Evolutionary conservation across 2,329 filamentous ascomycete genomes (phyloP).

Genomic region (Allantophomopsis lycopodina): DNA sequence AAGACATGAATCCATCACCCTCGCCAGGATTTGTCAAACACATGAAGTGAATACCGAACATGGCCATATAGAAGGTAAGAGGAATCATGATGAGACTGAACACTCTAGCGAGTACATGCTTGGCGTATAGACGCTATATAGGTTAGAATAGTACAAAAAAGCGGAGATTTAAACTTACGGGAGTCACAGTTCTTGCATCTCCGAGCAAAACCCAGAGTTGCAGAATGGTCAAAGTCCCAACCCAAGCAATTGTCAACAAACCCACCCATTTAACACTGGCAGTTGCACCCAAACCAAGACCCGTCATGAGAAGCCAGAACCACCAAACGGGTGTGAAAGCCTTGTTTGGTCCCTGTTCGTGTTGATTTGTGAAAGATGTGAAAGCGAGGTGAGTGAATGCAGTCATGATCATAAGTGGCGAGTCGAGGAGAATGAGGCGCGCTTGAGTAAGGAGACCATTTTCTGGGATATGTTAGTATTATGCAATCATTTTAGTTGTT

Average conservation of each 20-base stretch:
- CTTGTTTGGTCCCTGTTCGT: slow-evolving; percentile 79
- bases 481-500: slow-evolving; percentile 1
- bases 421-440: slow-evolving; percentile 89
- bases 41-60: slow-evolving; percentile 95
- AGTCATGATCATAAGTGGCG: slow-evolving; percentile 84
- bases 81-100: slow-evolving; percentile 92
- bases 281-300: slow-evolving; percentile 78
- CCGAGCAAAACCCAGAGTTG: slow-evolving; percentile 94
- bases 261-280: slow-evolving; percentile 98
- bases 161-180: slow-evolving; percentile 30
- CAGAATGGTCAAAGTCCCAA: slow-evolving; percentile 76
- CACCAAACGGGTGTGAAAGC: slow-evolving; percentile 89
- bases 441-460: slow-evolving; percentile 94
- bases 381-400: slow-evolving; percentile 84
- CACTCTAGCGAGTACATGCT: slow-evolving; percentile 81
- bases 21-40: slow-evolving; percentile 91
- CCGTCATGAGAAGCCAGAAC: slow-evolving; percentile 89
- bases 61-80: slow-evolving; percentile 79
- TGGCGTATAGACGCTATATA: slow-evolving; percentile 62
- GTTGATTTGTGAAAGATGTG: slow-evolving; percentile 89
- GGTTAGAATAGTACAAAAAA: slow-evolving; percentile 1
- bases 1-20: slow-evolving; percentile 98
- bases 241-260: slow-evolving; percentile 96
- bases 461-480: slow-evolving; percentile 39
- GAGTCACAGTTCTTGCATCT: slow-evolving; percentile 73